phyloP scores from a whole-genome alignment of 1,284 basidiomycete genomes.

The Chondrostereum purpureum region DNA sequence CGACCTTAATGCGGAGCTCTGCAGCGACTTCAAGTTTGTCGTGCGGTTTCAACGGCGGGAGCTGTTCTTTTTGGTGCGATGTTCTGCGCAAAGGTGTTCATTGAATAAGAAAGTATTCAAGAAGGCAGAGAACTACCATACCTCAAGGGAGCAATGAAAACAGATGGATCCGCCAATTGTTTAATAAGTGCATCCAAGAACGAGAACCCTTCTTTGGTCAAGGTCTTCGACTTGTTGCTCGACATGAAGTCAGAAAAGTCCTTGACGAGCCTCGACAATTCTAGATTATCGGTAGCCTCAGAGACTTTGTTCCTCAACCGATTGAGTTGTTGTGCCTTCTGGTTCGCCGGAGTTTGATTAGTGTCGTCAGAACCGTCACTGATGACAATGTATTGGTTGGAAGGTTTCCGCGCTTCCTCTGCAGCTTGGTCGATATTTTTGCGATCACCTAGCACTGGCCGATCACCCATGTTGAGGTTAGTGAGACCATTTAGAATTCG shows the following conservation, averaged over 20 bases:
- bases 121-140: constrained; percentile 9
- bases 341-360: constrained; percentile 26
- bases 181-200: constrained; percentile 64
- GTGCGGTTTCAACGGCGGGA: constrained; percentile 30
- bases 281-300: constrained; percentile 45
- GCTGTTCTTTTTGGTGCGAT: constrained; percentile 24
- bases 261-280: constrained; percentile 43
- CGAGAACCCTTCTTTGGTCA: constrained; percentile 65
- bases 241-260: constrained; percentile 56
- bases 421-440: constrained; percentile 36
- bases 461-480: constrained; percentile 43
- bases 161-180: constrained; percentile 60
- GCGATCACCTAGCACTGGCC: constrained; percentile 43
- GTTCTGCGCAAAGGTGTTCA: constrained; percentile 13
- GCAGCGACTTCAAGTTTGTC: constrained; percentile 55
- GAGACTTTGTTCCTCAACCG: constrained; percentile 37
- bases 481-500: constrained; percentile 51
- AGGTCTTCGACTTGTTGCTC: constrained; percentile 52
- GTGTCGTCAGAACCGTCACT: constrained; percentile 36
- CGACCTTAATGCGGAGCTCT: constrained; percentile 47
- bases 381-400: constrained; percentile 37
- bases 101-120: neutral
- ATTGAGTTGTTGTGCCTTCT: constrained; percentile 49
- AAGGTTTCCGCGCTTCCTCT: constrained; percentile 24
- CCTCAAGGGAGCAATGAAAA: constrained; percentile 49